phyloP scores from a whole-genome alignment of 2,329 filamentous ascomycete species.

The Neodidymelliopsis sp. region DNA sequence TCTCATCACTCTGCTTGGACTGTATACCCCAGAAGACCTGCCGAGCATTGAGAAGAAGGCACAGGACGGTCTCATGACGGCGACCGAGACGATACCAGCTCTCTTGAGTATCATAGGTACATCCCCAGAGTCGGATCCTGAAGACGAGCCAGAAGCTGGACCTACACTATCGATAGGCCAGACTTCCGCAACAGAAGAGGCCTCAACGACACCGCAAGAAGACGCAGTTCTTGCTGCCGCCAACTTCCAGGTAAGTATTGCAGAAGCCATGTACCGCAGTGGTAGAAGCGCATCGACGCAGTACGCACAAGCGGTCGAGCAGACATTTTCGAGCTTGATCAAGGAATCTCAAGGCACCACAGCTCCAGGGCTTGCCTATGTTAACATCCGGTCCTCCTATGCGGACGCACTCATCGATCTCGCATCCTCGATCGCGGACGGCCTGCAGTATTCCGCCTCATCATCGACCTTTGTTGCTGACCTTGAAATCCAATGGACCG shows the following conservation, averaged over 20 bases:
- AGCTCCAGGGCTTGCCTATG: slow-evolving; percentile 57
- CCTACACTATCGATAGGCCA: slow-evolving; percentile 45
- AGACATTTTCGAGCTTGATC: slow-evolving; percentile 44
- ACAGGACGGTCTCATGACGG: slow-evolving; percentile 61
- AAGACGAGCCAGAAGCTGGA: slow-evolving; percentile 39
- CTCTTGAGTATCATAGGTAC: slow-evolving; percentile 55
- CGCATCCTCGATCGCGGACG: slow-evolving; percentile 55
- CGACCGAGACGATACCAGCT: slow-evolving; percentile 61
- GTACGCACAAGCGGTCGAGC: slow-evolving; percentile 57
- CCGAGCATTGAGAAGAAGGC: slow-evolving; percentile 64
- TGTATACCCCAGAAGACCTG: slow-evolving; percentile 57
- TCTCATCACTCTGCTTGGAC: slow-evolving; percentile 56
- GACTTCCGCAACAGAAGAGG: slow-evolving; percentile 25
- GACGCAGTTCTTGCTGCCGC: slow-evolving; percentile 64
- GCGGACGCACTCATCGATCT: slow-evolving; percentile 65
- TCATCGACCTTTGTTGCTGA: slow-evolving; percentile 25
- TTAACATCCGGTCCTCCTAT: slow-evolving; percentile 61
- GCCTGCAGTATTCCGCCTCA: slow-evolving; percentile 20
- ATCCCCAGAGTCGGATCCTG: slow-evolving; percentile 21
- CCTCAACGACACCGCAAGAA: slow-evolving; percentile 52
- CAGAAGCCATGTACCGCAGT: slow-evolving; percentile 64
- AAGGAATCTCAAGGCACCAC: slow-evolving; percentile 57
- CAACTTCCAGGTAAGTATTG: slow-evolving; percentile 63
- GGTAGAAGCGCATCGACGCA: slow-evolving; percentile 58
- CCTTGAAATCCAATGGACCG: slow-evolving; percentile 42